Base-by-base conservation (phyloP, 495 filamentous ascomycete species). In the Margaritispora aquatica region DNA sequence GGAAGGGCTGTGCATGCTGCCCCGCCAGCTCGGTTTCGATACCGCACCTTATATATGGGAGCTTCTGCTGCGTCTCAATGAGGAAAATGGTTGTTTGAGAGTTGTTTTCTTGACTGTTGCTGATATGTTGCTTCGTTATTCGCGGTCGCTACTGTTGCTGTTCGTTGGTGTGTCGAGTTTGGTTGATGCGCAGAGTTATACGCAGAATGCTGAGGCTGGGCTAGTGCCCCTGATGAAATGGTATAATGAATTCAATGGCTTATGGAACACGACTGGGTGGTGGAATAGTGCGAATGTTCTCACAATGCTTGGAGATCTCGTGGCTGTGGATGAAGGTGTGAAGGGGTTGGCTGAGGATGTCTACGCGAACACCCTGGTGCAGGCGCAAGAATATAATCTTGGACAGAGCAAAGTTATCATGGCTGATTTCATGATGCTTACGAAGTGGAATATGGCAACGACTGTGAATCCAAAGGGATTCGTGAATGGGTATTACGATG, bases 231-330 rank as follows among this genome's bases (percentile, higher is more conserved):
- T 90, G 1, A 85, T 89, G 62, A 57, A 47, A 22, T 89, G 83
- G 82, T 90, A 89, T 61, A 80, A 88, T 66, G 53, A 58, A 2
- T 62, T 62, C 8, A 85, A 76, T 0, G 87, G 87, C 17, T 71
- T 88, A 11, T 90, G 84, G 84, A 68, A 82, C 60, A 85, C 81
- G 0, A 77, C 74, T 24, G 83, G 83, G 1, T 92, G 88, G 88
- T 92, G 88, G 88, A 88, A 90, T 70, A 81, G 80, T 38, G 88
- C 83, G 57, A 92, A 89, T 67, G 78, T 76, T 55, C 69, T 90
- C 59, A 88, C 84, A 1, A 74, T 77, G 23, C 66, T 89, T 36
- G 81, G 77, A 60, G 84, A 90, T 64, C 77, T 86, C 60, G 84
- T 83, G 17, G 59, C 72, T 10, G 36, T 79, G 17, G 77, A 82